A percentile compares a stretch with the other conserved stretches of the same genome.
Conservation (phyloP, 2,329 filamentous ascomycete genomes). For the Drechslerella stenobrocha region DNA sequence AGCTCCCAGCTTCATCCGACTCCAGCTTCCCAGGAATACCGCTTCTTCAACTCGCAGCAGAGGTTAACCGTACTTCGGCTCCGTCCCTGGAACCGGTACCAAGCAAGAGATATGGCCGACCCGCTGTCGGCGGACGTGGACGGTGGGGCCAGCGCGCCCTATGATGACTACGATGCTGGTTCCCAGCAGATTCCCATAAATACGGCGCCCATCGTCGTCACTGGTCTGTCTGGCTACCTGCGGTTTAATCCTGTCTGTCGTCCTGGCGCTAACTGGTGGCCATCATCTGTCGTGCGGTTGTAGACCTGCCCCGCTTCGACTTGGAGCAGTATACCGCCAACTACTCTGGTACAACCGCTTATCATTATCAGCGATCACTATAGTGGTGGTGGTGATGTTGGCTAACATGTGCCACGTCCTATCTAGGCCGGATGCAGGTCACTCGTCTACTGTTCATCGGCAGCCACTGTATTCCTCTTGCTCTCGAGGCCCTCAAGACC, state of each 20-base stretch:
- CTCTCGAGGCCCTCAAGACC: conserved; percentile 76
- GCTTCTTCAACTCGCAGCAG: too few species aligned
- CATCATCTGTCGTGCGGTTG: neutral
- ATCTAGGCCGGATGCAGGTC: conserved; percentile 36
- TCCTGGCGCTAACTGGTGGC: neutral
- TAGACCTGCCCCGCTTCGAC: conserved; percentile 83
- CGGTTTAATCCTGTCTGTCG: neutral
- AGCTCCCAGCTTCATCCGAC: neutral
- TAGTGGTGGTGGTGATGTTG: too few species aligned
- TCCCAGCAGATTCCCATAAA: conserved; percentile 7
- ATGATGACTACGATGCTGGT: conserved; percentile 32
- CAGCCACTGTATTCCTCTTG: conserved; percentile 72
- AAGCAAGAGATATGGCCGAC: conserved; percentile 27
- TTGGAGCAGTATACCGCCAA: conserved; percentile 88
- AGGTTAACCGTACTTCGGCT: too few species aligned
- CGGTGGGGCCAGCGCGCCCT: conserved; percentile 32
- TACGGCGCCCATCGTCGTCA: conserved; percentile 17
- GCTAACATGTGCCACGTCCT: neutral
- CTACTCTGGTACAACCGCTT: conserved; percentile 68
- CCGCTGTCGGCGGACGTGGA: conserved; percentile 27
- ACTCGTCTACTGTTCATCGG: conserved; percentile 77
- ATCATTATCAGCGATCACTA: neutral
- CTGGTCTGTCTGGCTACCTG: conserved; percentile 17
- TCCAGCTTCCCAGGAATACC: neutral
- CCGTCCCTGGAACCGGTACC: too few species aligned